Percentiles rank a stretch among this genome's conserved stretches.
These are phyloP conservation scores for Phytomonas sp. DNA, from an alignment of 208 protist genomes.

Conservation along the genomic window DNA sequence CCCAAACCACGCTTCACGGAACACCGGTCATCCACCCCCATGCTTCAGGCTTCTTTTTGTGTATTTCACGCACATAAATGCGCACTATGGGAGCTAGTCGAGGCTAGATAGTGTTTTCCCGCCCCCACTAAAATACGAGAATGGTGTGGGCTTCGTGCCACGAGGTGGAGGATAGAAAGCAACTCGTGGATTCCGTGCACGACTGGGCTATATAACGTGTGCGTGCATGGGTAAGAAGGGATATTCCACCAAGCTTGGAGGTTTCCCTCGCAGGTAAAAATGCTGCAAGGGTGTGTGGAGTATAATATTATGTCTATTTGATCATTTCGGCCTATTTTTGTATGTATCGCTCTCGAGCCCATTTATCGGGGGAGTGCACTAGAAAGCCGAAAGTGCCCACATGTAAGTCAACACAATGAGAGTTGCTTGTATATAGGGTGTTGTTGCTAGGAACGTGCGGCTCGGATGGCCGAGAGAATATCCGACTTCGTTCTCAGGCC, in stretches of 20 bases:
- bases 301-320: background rate
- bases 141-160: background rate
- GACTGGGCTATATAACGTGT: background rate
- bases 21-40: background rate
- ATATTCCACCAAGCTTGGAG: background rate
- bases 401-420: background rate
- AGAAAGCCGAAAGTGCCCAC: background rate
- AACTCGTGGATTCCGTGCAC: background rate
- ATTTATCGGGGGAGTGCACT: background rate
- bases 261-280: background rate
- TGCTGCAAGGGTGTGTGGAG: background rate
- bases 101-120: background rate
- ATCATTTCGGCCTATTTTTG: background rate
- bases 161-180: background rate
- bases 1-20: background rate
- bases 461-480: slow-evolving; percentile 51
- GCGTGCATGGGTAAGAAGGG: background rate
- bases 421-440: background rate
- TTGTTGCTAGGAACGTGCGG: slow-evolving; percentile 7
- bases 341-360: background rate
- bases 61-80: background rate
- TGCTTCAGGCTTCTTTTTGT: background rate
- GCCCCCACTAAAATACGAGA: background rate
- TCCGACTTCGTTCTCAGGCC: slow-evolving; percentile 42
- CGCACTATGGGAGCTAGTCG: background rate